Base-by-base conservation (phyloP, 1,284 basidiomycete species). In the Ceratobasidium sp. region DNA sequence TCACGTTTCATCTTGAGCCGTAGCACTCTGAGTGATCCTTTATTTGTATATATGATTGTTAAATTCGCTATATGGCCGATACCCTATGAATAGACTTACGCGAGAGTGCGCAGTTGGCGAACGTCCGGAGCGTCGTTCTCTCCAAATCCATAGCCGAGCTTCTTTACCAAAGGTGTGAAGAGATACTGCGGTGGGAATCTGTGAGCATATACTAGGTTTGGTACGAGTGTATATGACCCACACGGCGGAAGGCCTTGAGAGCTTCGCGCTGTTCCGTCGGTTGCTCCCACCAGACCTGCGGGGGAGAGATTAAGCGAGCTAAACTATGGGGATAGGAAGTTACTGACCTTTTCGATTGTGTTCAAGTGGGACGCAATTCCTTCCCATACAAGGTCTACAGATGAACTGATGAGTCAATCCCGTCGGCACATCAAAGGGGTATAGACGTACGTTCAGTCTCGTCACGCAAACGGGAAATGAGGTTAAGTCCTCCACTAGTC, bases 281-380 rank as follows among this genome's bases (percentile, higher is more conserved):
- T 76, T 84, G 81, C 78, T 97, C 95, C 89, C 90, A 97, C 92
- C 94, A 98, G 1, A 87, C 86, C 14, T 81, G 25, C 16, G 23
- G 2, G 9, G 7, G 11, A 9, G 7, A 46, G 13, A 6, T 59
- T 4, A 36, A 36, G 13, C 13, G 30, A 13, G 46, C 29, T n/a
- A 19, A 39, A 14, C 30, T 49, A 1, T 7, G 6, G 33, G 47
- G n/a, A 39, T 13, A 36, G 39, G 13, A 83, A n/a, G 80, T 76
- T 29, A 42, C 30, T 14, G 6, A 71, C 52, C 29, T 60, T 56
- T 33, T 62, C 36, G 56, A 96, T 77, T 46, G 81, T 80, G 57
- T 76, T 75, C 60, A 96, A 76, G 54, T 83, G 85, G 8, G 80
- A 78, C 1, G 81, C 76, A 54, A 92, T 85, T 68, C 85, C 84